A percentile compares a stretch with the other conserved stretches of the same genome.
These are phyloP conservation scores for Diaporthe caulivora DNA, from an alignment of 2,329 filamentous ascomycete genomes.

Conservation along the genomic window DNA sequence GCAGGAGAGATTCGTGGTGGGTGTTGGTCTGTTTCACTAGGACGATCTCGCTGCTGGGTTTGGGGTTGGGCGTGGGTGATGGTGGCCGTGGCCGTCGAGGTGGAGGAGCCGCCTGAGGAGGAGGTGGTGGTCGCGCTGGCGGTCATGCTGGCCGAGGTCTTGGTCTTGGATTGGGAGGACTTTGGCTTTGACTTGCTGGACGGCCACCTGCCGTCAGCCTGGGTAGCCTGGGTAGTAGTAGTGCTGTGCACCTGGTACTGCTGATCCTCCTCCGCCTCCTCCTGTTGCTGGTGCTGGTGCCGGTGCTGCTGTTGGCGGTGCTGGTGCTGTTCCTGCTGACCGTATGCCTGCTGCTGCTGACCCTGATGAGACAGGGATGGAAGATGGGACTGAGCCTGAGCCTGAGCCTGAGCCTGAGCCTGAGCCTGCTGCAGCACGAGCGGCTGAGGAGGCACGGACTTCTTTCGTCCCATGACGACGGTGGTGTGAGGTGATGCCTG, in stretches of 20 bases:
- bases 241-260: too few relatives aligned
- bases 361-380: background rate
- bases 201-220: slow-evolving; percentile 19
- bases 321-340: slow-evolving; percentile 18
- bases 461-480: slow-evolving; percentile 38
- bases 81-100: slow-evolving; percentile 5
- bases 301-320: background rate
- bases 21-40: slow-evolving; percentile 44
- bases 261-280: background rate
- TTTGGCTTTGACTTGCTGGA: slow-evolving; percentile 19
- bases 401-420: slow-evolving; percentile 17
- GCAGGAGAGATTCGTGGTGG: slow-evolving; percentile 44
- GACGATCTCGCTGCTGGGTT: slow-evolving; percentile 38
- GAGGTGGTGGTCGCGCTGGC: background rate
- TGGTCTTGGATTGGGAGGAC: slow-evolving; percentile 16
- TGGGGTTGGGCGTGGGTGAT: slow-evolving; percentile 22
- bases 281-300: background rate
- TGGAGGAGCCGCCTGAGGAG: too few relatives aligned
- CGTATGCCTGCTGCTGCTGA: slow-evolving; percentile 13
- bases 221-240: background rate
- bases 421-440: slow-evolving; percentile 27
- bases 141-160: slow-evolving; percentile 22
- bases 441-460: slow-evolving; percentile 37
- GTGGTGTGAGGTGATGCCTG: slow-evolving; percentile 23
- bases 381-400: background rate